These are phyloP conservation scores for Cymbopogon flexuosus DNA, from an alignment of 202 grass and related monocot genomes.

Conservation along the genomic window DNA sequence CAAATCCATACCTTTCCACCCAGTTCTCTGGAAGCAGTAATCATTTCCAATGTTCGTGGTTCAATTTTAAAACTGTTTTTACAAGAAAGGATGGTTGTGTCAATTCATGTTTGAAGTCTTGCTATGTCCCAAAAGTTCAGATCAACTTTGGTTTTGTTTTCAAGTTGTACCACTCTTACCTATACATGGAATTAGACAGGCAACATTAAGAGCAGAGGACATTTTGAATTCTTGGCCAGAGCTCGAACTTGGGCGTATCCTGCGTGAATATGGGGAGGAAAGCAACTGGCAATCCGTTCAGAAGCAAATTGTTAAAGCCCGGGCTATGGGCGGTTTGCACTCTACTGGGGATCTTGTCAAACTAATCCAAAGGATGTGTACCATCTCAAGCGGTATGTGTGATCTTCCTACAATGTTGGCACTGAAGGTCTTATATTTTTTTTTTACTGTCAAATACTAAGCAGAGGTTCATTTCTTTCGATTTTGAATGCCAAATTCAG, in stretches of 20 bases:
- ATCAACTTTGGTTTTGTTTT: not conserved
- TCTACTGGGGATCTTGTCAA: slow-evolving; percentile 62
- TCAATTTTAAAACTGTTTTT: not conserved
- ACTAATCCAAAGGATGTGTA: slow-evolving; percentile 57
- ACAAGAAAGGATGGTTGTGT: not conserved
- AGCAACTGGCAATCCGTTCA: slow-evolving; percentile 80
- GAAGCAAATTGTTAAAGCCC: slow-evolving; percentile 62
- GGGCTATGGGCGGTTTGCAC: slow-evolving; percentile 45
- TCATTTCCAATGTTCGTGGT: not conserved
- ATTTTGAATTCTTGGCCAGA: slow-evolving; percentile 92
- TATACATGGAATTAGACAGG: slow-evolving; percentile 44
- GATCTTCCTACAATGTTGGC: not conserved
- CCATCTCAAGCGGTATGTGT: slow-evolving; percentile 47
- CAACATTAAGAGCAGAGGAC: slow-evolving; percentile 79
- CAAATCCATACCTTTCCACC: not conserved
- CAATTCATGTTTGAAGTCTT: not conserved
- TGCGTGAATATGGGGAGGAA: slow-evolving; percentile 91
- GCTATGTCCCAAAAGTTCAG: not conserved
- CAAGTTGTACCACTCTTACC: slow-evolving; percentile 25
- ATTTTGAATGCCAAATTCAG: not conserved
- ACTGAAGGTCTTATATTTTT: not conserved
- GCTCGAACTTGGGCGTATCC: slow-evolving; percentile 65
- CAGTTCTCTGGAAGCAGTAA: not conserved
- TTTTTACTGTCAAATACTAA: not conserved
- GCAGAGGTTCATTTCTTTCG: not conserved